Conservation (phyloP, 129 eudicot genomes). For the Centella asiatica region DNA sequence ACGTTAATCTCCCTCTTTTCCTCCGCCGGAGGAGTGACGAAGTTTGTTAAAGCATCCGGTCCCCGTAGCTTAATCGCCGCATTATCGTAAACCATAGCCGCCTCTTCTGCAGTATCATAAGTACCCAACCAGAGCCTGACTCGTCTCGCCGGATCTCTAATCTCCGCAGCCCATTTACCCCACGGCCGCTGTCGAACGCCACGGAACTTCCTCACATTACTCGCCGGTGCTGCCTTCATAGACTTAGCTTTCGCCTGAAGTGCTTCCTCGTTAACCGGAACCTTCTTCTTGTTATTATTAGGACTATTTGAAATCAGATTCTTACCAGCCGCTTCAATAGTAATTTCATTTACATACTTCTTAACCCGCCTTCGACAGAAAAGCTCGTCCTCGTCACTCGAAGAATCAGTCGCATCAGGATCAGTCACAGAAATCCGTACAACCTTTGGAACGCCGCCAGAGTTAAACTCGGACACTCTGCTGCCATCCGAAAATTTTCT, state of each 20-base stretch:
- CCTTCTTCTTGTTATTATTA: constrained; percentile 8
- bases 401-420: constrained; percentile 89
- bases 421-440: constrained; percentile 62
- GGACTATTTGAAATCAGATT: background rate
- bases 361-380: constrained; percentile 53
- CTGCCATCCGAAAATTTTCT: constrained; percentile 1
- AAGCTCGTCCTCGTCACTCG: constrained; percentile 62
- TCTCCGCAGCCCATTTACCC: constrained; percentile 98
- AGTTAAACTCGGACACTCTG: background rate
- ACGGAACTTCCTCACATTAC: constrained; percentile 44
- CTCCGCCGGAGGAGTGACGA: constrained; percentile 40
- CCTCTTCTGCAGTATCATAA: constrained; percentile 83
- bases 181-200: constrained; percentile 92
- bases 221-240: constrained; percentile 14
- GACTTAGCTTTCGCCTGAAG: constrained; percentile 26
- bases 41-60: constrained; percentile 78
- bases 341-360: constrained; percentile 46
- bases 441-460: constrained; percentile 28
- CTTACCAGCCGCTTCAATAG: constrained; percentile 23
- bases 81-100: constrained; percentile 90
- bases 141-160: constrained; percentile 62
- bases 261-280: constrained; percentile 11
- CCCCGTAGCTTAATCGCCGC: constrained; percentile 88
- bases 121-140: constrained; percentile 84
- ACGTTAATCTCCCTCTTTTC: constrained; percentile 20